Conservation (phyloP, 768 basidiomycete genomes). For the Symmetrospora coprosmae region DNA sequence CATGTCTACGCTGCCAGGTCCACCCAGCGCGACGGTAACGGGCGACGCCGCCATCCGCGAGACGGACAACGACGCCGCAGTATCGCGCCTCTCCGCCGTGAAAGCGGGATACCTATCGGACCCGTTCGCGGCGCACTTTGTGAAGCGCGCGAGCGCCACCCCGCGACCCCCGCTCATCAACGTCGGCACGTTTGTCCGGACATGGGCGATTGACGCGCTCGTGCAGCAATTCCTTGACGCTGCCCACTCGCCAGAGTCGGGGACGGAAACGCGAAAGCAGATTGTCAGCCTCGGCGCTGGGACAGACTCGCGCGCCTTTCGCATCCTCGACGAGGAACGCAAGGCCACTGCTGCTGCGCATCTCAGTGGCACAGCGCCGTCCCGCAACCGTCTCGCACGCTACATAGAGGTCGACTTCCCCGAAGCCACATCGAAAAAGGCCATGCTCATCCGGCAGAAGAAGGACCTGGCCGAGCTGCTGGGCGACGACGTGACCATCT, state of each 20-base stretch:
- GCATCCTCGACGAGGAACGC: conserved; percentile 46
- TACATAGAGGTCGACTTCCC: conserved; percentile 88
- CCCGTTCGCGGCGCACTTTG: conserved; percentile 54
- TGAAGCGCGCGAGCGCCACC: conserved; percentile 47
- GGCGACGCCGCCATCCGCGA: conserved; percentile 41
- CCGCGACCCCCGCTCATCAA: conserved; percentile 78
- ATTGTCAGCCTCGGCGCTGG: conserved; percentile 90
- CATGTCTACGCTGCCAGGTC: no score
- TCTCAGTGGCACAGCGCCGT: neutral
- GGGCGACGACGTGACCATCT: conserved; percentile 39
- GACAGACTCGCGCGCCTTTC: conserved; percentile 91
- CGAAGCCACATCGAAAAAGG: conserved; percentile 69
- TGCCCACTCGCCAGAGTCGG: conserved; percentile 29
- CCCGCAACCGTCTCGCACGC: conserved; percentile 39
- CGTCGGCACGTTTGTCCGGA: conserved; percentile 78
- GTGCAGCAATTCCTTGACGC: conserved; percentile 52
- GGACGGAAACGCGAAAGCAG: conserved; percentile 48
- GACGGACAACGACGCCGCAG: conserved; percentile 68
- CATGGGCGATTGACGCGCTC: conserved; percentile 61
- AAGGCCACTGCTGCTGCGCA: no score
- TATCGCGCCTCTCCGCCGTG: conserved; percentile 73
- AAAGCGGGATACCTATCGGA: conserved; percentile 65
- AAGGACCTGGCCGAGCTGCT: conserved; percentile 46
- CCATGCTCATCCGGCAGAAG: conserved; percentile 60
- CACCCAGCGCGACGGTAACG: no score